A percentile compares a stretch with the other conserved stretches of the same genome.
phyloP scores from a whole-genome alignment of 2,329 filamentous ascomycete genomes.

The Cladosporium sp. region DNA sequence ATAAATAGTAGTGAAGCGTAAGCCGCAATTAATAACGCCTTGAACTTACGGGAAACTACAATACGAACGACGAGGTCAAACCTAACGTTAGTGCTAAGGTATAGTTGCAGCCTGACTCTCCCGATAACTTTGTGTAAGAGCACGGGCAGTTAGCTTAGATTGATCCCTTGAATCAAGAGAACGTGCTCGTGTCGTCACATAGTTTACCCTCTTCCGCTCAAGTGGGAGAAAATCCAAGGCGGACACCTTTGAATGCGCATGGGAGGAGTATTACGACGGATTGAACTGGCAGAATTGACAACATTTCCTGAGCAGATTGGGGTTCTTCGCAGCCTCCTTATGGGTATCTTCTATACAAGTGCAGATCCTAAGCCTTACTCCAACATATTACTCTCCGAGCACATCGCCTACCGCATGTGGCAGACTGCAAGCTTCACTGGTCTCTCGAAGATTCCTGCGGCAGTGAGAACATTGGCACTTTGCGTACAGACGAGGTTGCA shows the following conservation, averaged over 20 bases:
- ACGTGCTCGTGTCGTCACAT: too few relatives aligned
- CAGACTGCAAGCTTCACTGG: conserved; percentile 20
- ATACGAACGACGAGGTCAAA: too few relatives aligned
- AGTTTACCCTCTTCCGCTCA: not conserved
- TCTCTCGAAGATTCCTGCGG: conserved; percentile 44
- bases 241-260: not conserved
- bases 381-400: not conserved
- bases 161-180: too few relatives aligned
- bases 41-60: too few relatives aligned
- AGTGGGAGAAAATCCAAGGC: not conserved
- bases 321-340: not conserved
- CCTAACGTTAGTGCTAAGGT: too few relatives aligned
- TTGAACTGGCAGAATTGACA: not conserved
- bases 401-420: too few relatives aligned
- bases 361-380: not conserved
- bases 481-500: conserved; percentile 31
- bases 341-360: not conserved
- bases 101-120: too few relatives aligned
- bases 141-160: too few relatives aligned
- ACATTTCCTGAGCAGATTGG: not conserved
- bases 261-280: too few relatives aligned
- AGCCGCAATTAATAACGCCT: too few relatives aligned
- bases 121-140: too few relatives aligned
- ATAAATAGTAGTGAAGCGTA: too few relatives aligned
- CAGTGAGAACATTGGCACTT: conserved; percentile 46